phyloP scores from a whole-genome alignment of 805 yeast genomes.

The Ogataea corticis region DNA sequence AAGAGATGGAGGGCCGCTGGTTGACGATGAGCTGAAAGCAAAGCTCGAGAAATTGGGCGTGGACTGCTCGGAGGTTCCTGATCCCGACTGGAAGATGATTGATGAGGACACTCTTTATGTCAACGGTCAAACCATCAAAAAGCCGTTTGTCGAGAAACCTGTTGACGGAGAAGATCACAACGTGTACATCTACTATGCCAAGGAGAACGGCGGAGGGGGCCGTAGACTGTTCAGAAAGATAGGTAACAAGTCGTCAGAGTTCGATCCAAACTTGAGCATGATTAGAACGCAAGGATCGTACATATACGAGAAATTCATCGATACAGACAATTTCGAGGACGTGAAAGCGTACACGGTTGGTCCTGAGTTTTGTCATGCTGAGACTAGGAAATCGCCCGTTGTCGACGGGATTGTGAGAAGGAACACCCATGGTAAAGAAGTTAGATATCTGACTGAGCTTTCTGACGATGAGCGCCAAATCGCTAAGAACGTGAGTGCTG shows the following conservation, averaged over 20 bases:
- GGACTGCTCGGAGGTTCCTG: constrained; percentile 46
- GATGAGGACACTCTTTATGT: constrained; percentile 83
- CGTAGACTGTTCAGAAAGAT: constrained; percentile 90
- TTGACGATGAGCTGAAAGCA: constrained; percentile 64
- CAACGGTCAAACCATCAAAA: constrained; percentile 67
- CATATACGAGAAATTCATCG: constrained; percentile 93
- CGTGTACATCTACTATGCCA: constrained; percentile 86
- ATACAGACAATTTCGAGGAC: constrained; percentile 96
- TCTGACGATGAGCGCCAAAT: constrained; percentile 72
- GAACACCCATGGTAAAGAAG: constrained; percentile 96
- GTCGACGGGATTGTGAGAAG: constrained; percentile 99
- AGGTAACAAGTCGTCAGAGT: constrained; percentile 95
- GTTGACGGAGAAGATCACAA: constrained; percentile 99
- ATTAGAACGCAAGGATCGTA: constrained; percentile 92
- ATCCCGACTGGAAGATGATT: constrained; percentile 84
- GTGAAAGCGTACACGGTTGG: constrained; percentile 99
- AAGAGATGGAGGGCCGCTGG: constrained; percentile 95
- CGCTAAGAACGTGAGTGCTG: constrained; percentile 73
- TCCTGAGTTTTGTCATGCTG: constrained; percentile 89
- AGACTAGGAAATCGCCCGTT: constrained; percentile 96
- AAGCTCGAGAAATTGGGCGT: constrained; percentile 66
- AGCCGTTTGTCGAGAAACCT: constrained; percentile 98
- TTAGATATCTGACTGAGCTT: constrained; percentile 82
- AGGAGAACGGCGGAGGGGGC: constrained; percentile 95
- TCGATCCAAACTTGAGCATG: constrained; percentile 70